phyloP scores from a whole-genome alignment of 2,329 filamentous ascomycete genomes.

The Fonsecaea multimorphosa region DNA sequence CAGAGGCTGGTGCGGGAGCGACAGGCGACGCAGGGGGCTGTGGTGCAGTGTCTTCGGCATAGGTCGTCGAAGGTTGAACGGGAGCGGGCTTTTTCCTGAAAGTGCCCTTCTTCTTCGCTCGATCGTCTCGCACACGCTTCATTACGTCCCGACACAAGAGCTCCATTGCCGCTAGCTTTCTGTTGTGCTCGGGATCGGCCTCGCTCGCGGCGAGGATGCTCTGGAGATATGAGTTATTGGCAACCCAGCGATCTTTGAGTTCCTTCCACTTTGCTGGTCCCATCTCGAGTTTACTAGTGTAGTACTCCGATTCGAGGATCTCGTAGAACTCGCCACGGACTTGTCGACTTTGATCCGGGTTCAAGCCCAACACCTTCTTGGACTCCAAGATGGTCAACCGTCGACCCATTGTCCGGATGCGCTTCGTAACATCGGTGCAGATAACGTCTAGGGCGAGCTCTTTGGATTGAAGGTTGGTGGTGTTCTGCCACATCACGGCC shows the following conservation, averaged over 20 bases:
- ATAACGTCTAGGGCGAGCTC: slow-evolving; percentile 77
- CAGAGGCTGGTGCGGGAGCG: slow-evolving; percentile 43
- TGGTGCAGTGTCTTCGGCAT: slow-evolving; percentile 43
- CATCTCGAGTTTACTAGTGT: slow-evolving; percentile 75
- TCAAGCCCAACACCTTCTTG: slow-evolving; percentile 73
- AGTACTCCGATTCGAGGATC: slow-evolving; percentile 68
- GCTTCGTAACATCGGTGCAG: slow-evolving; percentile 80
- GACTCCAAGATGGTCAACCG: slow-evolving; percentile 76
- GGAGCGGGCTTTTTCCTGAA: slow-evolving; percentile 44
- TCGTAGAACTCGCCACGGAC: slow-evolving; percentile 70
- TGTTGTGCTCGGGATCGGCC: slow-evolving; percentile 57
- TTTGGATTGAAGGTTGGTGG: slow-evolving; percentile 66
- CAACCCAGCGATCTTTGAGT: slow-evolving; percentile 72
- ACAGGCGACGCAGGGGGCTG: slow-evolving; percentile 35
- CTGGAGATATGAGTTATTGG: slow-evolving; percentile 62
- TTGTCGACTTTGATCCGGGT: slow-evolving; percentile 69
- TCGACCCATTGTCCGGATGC: slow-evolving; percentile 69
- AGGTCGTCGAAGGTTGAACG: slow-evolving; percentile 45
- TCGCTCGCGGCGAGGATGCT: slow-evolving; percentile 59
- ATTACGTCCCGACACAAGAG: slow-evolving; percentile 76
- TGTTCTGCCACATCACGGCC: slow-evolving; percentile 64
- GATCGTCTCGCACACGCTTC: slow-evolving; percentile 75
- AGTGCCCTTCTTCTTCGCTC: slow-evolving; percentile 55
- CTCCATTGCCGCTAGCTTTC: slow-evolving; percentile 70
- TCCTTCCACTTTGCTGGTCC: slow-evolving; percentile 74